Conservation (phyloP, 176 grass and related monocot species). For the Zoysia japonica region DNA sequence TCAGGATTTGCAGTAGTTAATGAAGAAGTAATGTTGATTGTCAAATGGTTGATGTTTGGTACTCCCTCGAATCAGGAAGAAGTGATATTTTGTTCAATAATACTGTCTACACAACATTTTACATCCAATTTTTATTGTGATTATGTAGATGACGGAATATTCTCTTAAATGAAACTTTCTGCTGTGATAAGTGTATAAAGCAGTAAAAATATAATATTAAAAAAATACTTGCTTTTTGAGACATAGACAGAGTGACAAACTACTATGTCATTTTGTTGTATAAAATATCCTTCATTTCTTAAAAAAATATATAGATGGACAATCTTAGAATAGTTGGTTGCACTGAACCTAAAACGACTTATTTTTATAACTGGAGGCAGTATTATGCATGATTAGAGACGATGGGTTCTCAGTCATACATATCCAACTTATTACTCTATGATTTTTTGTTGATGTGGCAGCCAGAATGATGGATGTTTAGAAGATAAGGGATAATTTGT, state of each 20-base stretch:
- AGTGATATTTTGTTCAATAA: not conserved
- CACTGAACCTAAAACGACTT: not conserved
- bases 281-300: not conserved
- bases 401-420: conserved; percentile 11
- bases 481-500: not conserved
- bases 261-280: not conserved
- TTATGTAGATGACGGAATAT: not conserved
- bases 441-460: conserved; percentile 19
- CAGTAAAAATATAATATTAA: not conserved
- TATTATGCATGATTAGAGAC: conserved; percentile 18
- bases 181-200: not conserved
- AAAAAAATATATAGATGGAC: not conserved
- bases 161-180: not conserved
- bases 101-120: not conserved
- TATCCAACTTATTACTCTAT: conserved; percentile 4
- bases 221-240: not conserved
- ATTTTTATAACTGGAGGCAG: not conserved
- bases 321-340: not conserved
- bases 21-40: not conserved
- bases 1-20: conserved; percentile 22
- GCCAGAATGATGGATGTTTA: not conserved
- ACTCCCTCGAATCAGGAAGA: not conserved
- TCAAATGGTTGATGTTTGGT: not conserved
- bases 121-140: not conserved
- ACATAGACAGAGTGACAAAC: not conserved